Percentiles rank a stretch among this genome's conserved stretches.
These are phyloP conservation scores for Helicostylum pulchrum DNA, from an alignment of 192 early-diverging fungal genomes.

Conservation along the genomic window DNA sequence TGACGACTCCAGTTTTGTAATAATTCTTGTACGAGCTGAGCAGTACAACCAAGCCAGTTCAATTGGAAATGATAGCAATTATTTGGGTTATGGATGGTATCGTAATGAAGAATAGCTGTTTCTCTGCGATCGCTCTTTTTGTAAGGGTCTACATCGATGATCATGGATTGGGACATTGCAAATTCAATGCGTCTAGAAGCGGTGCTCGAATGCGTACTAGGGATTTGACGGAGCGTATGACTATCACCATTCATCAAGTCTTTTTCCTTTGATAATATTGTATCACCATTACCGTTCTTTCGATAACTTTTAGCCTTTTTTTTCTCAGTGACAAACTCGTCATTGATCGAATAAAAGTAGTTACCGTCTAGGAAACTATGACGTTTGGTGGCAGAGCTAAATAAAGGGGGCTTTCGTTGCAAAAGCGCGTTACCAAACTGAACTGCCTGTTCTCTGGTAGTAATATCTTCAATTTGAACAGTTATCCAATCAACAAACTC, in stretches of 20 bases:
- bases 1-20: conserved; percentile 73
- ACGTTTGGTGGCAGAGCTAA: conserved; percentile 57
- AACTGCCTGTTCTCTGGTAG: conserved; percentile 72
- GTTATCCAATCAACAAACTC: conserved; percentile 91
- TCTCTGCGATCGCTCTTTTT: conserved; percentile 76
- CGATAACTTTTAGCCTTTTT: conserved; percentile 16
- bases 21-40: conserved; percentile 82
- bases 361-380: conserved; percentile 84
- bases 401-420: conserved; percentile 59
- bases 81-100: conserved; percentile 82
- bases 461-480: conserved; percentile 68
- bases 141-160: conserved; percentile 83
- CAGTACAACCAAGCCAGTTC: conserved; percentile 94
- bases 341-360: conserved; percentile 79
- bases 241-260: background rate
- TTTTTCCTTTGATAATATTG: background rate
- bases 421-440: conserved; percentile 75
- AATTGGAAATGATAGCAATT: conserved; percentile 92
- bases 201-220: background rate
- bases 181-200: conserved; percentile 22
- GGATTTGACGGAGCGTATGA: background rate
- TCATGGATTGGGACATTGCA: conserved; percentile 63
- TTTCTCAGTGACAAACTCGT: conserved; percentile 43
- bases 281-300: conserved; percentile 22
- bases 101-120: conserved; percentile 83